Base-by-base conservation (phyloP, 768 basidiomycete species). In the Suillus subluteus region DNA sequence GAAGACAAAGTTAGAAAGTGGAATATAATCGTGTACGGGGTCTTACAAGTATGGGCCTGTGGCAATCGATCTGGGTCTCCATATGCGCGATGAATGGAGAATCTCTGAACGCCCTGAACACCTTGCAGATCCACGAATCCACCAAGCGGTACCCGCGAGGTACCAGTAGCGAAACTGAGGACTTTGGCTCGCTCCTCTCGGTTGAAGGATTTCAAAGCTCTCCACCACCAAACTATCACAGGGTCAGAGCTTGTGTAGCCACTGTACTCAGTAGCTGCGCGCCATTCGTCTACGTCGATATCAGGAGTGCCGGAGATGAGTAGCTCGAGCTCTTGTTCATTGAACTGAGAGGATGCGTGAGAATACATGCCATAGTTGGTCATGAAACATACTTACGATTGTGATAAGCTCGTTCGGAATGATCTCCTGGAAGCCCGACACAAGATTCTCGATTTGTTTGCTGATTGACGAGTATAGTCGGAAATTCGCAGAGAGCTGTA, bases 201-300 rank as follows among this genome's bases (percentile, higher is more conserved):
- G 70, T 92, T 95, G 82, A 98, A 98, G 11, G 95, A 97, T 79
- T 99, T 95, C 52, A 99, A 86, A 2, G 97, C 97, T 70, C 98
- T 87, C 98, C 98, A 99, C 92, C 95, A 98, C 96, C 96, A 99
- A 37, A 94, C 90, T 67, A 99, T 96, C 73, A 97, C 96, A 7
- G 97, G 94, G 76, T 99, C 96, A 3, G 91, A 92, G 72, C 91
- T 86, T 7, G 85, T 87, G 76, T 94, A 95, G 58, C 94, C 92
- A 68, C 91, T 94, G 79, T 96, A 95, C 73, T 96, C 95, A 3
- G 94, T 96, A 15, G 94, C 93, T 18, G 91, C 89, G 63, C 94
- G 88, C 95, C 95, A 96, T 78, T 99, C 98, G 75, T 99, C 98
- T 2, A 98, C 95, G 71, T 99, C 96, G 69, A 99, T 95, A 70